Evolutionary conservation across 345 rosid genomes (phyloP).

Genomic region (Erucastrum elatum): DNA sequence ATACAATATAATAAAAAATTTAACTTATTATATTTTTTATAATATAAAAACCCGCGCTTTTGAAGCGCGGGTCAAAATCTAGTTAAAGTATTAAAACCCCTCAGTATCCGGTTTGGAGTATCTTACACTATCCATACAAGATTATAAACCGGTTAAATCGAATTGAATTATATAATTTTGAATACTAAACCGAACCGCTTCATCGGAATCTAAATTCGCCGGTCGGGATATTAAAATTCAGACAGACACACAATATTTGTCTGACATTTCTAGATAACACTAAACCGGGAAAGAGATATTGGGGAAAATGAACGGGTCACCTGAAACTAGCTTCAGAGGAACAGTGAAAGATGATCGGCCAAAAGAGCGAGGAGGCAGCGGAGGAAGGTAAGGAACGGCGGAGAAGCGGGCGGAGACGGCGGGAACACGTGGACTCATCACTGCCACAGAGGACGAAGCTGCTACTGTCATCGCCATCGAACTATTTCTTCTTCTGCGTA

Average conservation of each 20-base stretch:
- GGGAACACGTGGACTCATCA: slow-evolving; percentile 48
- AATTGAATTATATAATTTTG: neutral
- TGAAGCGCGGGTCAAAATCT: too few species aligned
- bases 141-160: too few species aligned
- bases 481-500: slow-evolving; percentile 23
- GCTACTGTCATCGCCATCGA: slow-evolving; percentile 56
- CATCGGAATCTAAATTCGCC: neutral
- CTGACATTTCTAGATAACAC: too few species aligned
- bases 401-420: slow-evolving; percentile 49
- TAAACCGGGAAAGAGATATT: neutral
- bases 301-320: slow-evolving; percentile 26
- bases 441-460: slow-evolving; percentile 67
- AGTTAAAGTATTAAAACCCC: too few species aligned
- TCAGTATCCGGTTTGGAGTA: too few species aligned
- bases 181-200: slow-evolving; percentile 12
- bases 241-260: too few species aligned
- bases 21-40: too few species aligned
- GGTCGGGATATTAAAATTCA: neutral
- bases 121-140: too few species aligned
- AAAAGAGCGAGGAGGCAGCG: slow-evolving; percentile 39
- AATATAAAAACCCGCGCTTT: too few species aligned
- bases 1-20: too few species aligned
- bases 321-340: slow-evolving; percentile 55
- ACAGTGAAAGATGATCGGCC: slow-evolving; percentile 35
- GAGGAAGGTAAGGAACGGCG: slow-evolving; percentile 57